phyloP scores from a whole-genome alignment of 345 rosid genomes.

The Melaleuca quinquenervia region DNA sequence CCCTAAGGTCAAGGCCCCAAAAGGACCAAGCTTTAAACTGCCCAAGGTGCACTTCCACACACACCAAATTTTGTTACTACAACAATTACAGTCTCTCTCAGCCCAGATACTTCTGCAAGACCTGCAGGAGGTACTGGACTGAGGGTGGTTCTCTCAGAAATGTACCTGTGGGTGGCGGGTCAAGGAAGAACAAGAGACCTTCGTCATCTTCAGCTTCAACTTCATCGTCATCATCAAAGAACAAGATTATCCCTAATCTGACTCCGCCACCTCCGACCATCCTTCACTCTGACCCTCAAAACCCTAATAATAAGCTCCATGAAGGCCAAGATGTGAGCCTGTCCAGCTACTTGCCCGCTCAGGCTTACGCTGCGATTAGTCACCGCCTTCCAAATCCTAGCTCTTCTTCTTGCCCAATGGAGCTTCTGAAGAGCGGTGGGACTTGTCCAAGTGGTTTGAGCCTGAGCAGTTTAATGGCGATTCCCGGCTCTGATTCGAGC shows the following conservation, averaged over 20 bases:
- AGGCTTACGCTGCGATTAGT: background rate
- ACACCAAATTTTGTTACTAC: constrained; percentile 51
- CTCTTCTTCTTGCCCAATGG: background rate
- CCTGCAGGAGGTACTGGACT: constrained; percentile 57
- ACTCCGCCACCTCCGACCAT: background rate
- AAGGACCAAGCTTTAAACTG: constrained; percentile 37
- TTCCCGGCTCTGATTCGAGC: constrained; percentile 9
- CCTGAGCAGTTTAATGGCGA: constrained; percentile 10
- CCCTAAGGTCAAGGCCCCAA: constrained; percentile 15
- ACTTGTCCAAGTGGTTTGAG: constrained; percentile 9
- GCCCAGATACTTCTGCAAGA: constrained; percentile 52
- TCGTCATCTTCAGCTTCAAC: constrained; percentile 6
- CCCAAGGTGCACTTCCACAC: constrained; percentile 41
- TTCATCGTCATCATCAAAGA: constrained; percentile 4
- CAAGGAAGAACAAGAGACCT: constrained; percentile 44
- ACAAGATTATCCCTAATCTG: constrained; percentile 5
- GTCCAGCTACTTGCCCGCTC: constrained; percentile 6
- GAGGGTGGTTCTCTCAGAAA: constrained; percentile 49
- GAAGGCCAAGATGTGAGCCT: constrained; percentile 32
- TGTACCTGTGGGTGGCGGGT: constrained; percentile 57
- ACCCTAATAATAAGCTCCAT: constrained; percentile 17
- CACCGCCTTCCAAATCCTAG: constrained; percentile 7
- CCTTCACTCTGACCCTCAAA: constrained; percentile 13
- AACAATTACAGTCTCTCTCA: constrained; percentile 53
- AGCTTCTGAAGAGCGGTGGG: background rate